Evolutionary conservation across 1,139 yeast species (phyloP), one percentile per base, ranked within the genome.

Genomic region (Debaryomyces sp.): DNA sequence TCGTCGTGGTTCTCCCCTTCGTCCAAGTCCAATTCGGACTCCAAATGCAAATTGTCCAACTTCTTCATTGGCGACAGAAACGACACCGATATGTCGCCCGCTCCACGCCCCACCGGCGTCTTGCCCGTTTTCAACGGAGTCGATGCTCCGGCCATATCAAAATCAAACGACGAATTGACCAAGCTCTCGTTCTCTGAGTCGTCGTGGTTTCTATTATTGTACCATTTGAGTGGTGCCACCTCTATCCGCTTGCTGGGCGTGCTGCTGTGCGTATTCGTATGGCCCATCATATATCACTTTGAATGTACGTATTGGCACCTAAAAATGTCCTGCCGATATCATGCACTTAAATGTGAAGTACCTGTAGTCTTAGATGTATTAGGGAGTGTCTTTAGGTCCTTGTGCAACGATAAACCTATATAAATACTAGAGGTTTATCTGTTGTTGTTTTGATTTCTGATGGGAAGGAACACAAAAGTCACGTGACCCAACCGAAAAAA

Each of bases 31-130:
- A 30, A 26, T 15, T 46, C 39, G n/a, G 49, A 41, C 33, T 59
- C 60, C 18, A 70, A 49, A 50, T 72, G 71, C 36, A 72, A 54
- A 34, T 66, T 63, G 51, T 67, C 67, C 35, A 72, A 61, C 48
- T 62, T 63, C 45, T 62, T 64, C 48, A 70, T 66, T 10, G 80
- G 80, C 1, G 79, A 74, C 23, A 68, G 51, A 48, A 75, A 73
- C 18, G 73, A 60, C 8, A 59, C 49, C 17, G 66, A 59, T 24
- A 54, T 54, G 47, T 59, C 57, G 10, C 23, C 30, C 32, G 21
- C 17, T 13, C 38, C 36, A 40, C 40, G n/a, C 47, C 49, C 13
- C 55, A 51, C 13, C 47, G 45, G 23, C 8, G 51, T 46, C 44
- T 59, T 56, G 12, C 43, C 32, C 21, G 37, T 29, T 17, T 15